Evolutionary conservation across 768 basidiomycete genomes (phyloP).

Genomic region (Macrocybe gigantea): DNA sequence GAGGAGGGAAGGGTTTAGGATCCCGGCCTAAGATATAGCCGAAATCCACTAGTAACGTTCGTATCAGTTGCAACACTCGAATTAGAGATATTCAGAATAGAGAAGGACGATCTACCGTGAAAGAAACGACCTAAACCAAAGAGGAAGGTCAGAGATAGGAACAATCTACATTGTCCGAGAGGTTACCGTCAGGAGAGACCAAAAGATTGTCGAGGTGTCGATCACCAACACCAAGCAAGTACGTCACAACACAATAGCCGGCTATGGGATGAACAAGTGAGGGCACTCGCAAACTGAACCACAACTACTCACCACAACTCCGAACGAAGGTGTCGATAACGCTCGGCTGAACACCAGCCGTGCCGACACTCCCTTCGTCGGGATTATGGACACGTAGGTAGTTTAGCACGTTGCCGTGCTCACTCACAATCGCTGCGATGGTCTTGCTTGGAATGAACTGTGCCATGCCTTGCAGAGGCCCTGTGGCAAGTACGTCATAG

Average conservation of each 20-base stretch:
- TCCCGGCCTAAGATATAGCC: conserved; percentile 97
- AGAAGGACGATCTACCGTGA: conserved; percentile 56
- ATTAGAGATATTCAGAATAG: conserved; percentile 1
- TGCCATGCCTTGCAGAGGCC: conserved; percentile 88
- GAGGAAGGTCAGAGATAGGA: neutral
- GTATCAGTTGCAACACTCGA: conserved; percentile 5
- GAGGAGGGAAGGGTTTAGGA: conserved; percentile 95
- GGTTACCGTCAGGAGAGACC: conserved; percentile 81
- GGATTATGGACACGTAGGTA: conserved; percentile 84
- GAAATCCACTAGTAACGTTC: conserved; percentile 71
- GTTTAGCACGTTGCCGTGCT: conserved; percentile 82
- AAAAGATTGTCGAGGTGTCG: conserved; percentile 95
- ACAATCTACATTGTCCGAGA: conserved; percentile 1
- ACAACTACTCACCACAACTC: conserved; percentile 77
- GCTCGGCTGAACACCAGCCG: conserved; percentile 88
- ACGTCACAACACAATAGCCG: conserved; percentile 97
- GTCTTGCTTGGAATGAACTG: conserved; percentile 97
- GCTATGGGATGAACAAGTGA: conserved; percentile 41
- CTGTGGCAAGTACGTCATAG: conserved; percentile 91
- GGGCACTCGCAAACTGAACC: neutral
- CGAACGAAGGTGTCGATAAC: conserved; percentile 96
- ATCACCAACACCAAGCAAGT: conserved; percentile 93
- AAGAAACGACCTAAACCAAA: conserved; percentile 77
- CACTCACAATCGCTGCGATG: conserved; percentile 90
- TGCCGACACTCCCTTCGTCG: conserved; percentile 92